phyloP scores from a whole-genome alignment of 345 rosid genomes.

The Rhodomyrtus tomentosa region DNA sequence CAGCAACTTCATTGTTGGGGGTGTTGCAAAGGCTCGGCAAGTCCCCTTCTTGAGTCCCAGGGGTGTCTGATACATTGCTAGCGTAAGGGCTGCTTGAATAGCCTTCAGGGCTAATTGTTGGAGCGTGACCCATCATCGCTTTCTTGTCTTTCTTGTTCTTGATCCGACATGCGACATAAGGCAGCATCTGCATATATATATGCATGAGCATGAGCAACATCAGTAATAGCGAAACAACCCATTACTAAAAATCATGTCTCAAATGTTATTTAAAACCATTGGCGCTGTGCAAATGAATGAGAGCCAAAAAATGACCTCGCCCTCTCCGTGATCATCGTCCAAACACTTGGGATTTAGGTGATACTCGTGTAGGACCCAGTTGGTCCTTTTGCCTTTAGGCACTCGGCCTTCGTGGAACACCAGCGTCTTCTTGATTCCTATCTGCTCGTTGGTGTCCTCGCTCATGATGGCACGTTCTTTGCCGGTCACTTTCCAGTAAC shows the following conservation, averaged over 20 bases:
- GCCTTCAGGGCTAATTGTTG: not conserved
- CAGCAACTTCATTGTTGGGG: not conserved
- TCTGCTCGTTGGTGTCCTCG: not conserved
- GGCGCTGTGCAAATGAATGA: not conserved
- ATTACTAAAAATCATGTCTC: not conserved
- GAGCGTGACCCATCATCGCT: not conserved
- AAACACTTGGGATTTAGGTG: conserved; percentile 2
- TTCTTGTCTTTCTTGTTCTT: not conserved
- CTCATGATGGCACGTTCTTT: conserved; percentile 2
- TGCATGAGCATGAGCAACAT: not conserved
- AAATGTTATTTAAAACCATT: not conserved
- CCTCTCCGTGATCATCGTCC: not conserved
- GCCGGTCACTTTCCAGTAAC: conserved; percentile 54
- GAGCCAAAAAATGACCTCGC: not conserved
- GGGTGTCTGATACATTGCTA: not conserved
- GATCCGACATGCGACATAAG: not conserved
- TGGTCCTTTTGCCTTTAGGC: not conserved
- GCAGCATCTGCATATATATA: not conserved
- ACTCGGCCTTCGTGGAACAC: conserved; percentile 14
- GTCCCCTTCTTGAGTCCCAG: not conserved
- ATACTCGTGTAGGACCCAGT: conserved; percentile 36
- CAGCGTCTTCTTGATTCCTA: conserved; percentile 33
- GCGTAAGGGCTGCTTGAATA: not conserved
- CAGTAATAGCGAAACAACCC: not conserved
- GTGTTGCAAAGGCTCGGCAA: not conserved